Evolutionary conservation across 2,329 filamentous ascomycete species (phyloP).

Genomic region (Ascochyta clinopodiicola): DNA sequence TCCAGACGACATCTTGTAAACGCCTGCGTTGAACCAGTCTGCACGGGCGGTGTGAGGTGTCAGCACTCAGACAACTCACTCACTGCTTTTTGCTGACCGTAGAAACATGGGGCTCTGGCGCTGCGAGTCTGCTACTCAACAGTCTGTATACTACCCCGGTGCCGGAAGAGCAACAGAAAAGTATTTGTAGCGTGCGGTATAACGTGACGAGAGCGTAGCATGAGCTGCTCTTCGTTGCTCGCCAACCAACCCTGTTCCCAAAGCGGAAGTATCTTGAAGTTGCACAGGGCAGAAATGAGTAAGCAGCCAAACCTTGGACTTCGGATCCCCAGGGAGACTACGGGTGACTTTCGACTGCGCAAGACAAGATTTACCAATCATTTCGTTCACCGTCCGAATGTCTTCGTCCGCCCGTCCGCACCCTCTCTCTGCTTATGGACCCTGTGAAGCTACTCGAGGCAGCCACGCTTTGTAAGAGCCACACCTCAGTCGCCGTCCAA

Average conservation of each 20-base stretch:
- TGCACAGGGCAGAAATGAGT: constrained; percentile 7
- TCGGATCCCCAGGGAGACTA: not conserved
- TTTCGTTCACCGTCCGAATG: not conserved
- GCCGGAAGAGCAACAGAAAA: not conserved
- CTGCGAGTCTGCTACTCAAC: constrained; percentile 1
- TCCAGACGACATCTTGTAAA: no score
- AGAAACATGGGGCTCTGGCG: not conserved
- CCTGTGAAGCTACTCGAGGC: not conserved
- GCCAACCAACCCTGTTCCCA: not conserved
- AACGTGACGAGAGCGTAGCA: not conserved
- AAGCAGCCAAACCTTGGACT: constrained; percentile 9
- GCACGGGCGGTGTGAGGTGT: not conserved
- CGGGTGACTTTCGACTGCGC: not conserved
- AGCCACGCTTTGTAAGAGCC: constrained; percentile 10
- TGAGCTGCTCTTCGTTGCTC: not conserved
- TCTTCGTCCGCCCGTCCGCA: constrained; percentile 13
- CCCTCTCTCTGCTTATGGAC: constrained; percentile 8
- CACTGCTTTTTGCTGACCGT: not conserved
- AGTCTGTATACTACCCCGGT: not conserved
- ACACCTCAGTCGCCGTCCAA: not conserved
- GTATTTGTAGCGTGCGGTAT: not conserved
- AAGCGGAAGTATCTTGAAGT: constrained; percentile 1
- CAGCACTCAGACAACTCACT: not conserved
- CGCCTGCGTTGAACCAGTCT: not conserved
- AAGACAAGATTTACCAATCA: constrained; percentile 8